Percentiles rank a stretch among this genome's conserved stretches.
phyloP scores from a whole-genome alignment of 768 basidiomycete genomes.

The Psilocybe tampanensis region DNA sequence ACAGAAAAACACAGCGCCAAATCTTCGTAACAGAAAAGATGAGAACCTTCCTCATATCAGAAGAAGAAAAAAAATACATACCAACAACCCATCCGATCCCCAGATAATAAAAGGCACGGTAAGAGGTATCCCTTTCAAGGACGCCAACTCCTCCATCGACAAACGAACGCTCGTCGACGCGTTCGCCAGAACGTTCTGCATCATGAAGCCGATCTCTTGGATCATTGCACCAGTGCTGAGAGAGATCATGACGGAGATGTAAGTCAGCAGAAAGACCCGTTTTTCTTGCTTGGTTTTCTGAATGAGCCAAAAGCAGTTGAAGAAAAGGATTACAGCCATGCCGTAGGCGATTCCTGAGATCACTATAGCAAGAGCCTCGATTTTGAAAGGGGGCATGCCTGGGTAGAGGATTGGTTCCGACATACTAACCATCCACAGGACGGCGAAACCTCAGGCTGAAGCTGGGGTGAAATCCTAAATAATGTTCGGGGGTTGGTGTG shows the following conservation, averaged over 20 bases:
- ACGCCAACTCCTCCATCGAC: background rate
- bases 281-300: background rate
- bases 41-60: background rate
- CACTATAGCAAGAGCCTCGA: background rate
- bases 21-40: background rate
- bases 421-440: background rate
- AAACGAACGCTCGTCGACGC: background rate
- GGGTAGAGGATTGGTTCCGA: background rate
- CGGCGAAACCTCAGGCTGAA: background rate
- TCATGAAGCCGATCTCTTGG: slow-evolving; percentile 1
- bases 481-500: too few relatives aligned
- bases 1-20: slow-evolving; percentile 6
- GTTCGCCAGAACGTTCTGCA: background rate
- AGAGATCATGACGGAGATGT: background rate
- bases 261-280: background rate
- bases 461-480: too few relatives aligned
- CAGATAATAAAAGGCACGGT: background rate
- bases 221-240: slow-evolving; percentile 8
- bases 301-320: background rate
- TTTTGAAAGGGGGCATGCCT: background rate
- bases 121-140: background rate
- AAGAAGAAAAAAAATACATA: background rate
- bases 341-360: slow-evolving; percentile 2
- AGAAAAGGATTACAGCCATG: background rate
- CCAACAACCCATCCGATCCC: slow-evolving; percentile 7